Percentiles rank a stretch among this genome's conserved stretches.
Evolutionary conservation across 2,329 filamentous ascomycete genomes (phyloP).

Genomic region (Verticillium albo-atrum): DNA sequence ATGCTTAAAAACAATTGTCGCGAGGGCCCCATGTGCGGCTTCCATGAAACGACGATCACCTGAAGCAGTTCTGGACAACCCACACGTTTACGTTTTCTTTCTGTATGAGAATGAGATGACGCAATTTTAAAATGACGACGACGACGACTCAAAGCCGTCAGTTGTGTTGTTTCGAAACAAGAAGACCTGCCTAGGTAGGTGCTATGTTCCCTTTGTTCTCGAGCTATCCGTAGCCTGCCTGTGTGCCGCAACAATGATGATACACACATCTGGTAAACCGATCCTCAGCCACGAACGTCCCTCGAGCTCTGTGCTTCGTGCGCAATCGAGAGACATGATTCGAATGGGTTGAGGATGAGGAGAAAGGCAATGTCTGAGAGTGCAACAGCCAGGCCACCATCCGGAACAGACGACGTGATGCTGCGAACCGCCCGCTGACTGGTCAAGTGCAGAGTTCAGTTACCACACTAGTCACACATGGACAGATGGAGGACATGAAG

Average conservation of each 20-base stretch:
- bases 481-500: too few relatives aligned
- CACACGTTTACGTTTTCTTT: neutral
- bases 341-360: slow-evolving; percentile 13
- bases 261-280: slow-evolving; percentile 12
- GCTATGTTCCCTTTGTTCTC: neutral
- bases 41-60: slow-evolving; percentile 66
- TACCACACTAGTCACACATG: neutral
- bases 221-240: neutral
- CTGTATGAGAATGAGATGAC: neutral
- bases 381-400: neutral
- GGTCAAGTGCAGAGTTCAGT: neutral
- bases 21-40: slow-evolving; percentile 61
- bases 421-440: slow-evolving; percentile 4
- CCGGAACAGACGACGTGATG: neutral
- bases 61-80: slow-evolving; percentile 57
- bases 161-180: neutral
- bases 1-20: slow-evolving; percentile 66
- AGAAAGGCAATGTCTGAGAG: slow-evolving; percentile 12
- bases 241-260: neutral
- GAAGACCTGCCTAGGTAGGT: neutral
- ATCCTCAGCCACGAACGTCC: slow-evolving; percentile 12
- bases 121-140: too few relatives aligned
- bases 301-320: neutral
- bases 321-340: neutral
- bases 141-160: neutral